Conservation (phyloP, 2,329 filamentous ascomycete species). For the Cladophialophora psammophila region DNA sequence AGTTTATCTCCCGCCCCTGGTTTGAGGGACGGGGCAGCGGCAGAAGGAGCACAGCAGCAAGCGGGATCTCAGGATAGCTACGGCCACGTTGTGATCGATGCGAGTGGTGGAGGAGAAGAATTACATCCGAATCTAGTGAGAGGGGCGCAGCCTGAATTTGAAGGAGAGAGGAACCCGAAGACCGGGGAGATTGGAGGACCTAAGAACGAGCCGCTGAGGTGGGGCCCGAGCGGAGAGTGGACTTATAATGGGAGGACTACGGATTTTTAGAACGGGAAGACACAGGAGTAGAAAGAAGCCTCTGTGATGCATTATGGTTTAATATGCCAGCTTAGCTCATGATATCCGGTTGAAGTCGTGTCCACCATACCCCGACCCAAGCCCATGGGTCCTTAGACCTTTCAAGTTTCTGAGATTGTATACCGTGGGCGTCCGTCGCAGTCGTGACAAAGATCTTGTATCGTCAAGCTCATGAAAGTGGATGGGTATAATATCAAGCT, state of each 20-base stretch:
- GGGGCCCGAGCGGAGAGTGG: constrained; percentile 81
- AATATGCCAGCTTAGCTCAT: not conserved
- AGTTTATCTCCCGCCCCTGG: too few relatives aligned
- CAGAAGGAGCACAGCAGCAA: not conserved
- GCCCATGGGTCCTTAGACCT: not conserved
- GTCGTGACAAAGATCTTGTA: constrained; percentile 1
- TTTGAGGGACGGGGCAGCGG: too few relatives aligned
- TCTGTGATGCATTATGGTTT: not conserved
- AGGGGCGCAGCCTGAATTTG: constrained; percentile 88
- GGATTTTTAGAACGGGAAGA: constrained; percentile 68
- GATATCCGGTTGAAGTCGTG: not conserved
- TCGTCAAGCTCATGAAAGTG: constrained; percentile 2
- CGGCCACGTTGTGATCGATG: constrained; percentile 55
- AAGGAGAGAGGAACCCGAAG: constrained; percentile 88
- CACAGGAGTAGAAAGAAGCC: not conserved
- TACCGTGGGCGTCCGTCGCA: not conserved
- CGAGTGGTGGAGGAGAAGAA: constrained; percentile 67
- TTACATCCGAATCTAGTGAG: constrained; percentile 74
- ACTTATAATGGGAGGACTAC: constrained; percentile 95
- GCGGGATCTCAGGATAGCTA: constrained; percentile 31
- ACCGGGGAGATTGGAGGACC: constrained; percentile 96
- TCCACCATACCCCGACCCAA: not conserved
- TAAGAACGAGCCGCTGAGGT: constrained; percentile 94
- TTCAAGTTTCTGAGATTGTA: not conserved
- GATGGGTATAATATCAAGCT: constrained; percentile 8